Evolutionary conservation across 2,329 filamentous ascomycete species (phyloP).

Genomic region (Westerdykella sp.): DNA sequence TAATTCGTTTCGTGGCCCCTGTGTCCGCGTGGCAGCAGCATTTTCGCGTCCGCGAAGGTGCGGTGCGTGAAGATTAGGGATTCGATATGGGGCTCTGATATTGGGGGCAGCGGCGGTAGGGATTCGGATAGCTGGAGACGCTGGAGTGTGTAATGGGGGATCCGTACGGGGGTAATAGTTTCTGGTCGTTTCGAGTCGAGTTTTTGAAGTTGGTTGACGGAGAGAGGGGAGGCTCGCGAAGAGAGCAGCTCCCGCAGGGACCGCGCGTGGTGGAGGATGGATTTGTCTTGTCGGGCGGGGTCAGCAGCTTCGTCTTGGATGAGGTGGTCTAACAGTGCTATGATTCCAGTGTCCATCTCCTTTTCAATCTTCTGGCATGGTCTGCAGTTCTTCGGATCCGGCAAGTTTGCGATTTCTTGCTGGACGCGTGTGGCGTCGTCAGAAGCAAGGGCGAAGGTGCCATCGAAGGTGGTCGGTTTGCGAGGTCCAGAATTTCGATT

Average conservation of each 20-base stretch:
- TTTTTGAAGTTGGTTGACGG: constrained; percentile 45
- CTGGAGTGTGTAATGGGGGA: constrained; percentile 25
- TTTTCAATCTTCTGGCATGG: constrained; percentile 11
- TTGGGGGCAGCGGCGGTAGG: constrained; percentile 55
- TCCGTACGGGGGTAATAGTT: constrained; percentile 10
- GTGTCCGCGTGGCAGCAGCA: not conserved
- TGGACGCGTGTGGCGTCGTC: constrained; percentile 1
- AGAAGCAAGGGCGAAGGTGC: not conserved
- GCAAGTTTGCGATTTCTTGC: constrained; percentile 5
- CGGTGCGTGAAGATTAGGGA: constrained; percentile 61
- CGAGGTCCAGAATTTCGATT: not conserved
- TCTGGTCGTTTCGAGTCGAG: constrained; percentile 25
- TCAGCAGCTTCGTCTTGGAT: constrained; percentile 21
- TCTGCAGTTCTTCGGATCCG: constrained; percentile 11
- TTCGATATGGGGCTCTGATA: constrained; percentile 55
- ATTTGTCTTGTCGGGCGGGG: constrained; percentile 14
- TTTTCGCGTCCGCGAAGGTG: constrained; percentile 13
- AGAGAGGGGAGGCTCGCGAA: constrained; percentile 6
- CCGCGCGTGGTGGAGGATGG: constrained; percentile 24
- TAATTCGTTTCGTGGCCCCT: constrained; percentile 46
- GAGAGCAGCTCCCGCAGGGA: constrained; percentile 24
- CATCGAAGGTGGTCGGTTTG: not conserved
- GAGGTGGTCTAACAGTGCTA: constrained; percentile 26
- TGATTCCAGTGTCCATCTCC: constrained; percentile 26
- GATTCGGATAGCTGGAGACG: constrained; percentile 26